Conservation (phyloP, 768 basidiomycete species). For the Naganishia antarctica region DNA sequence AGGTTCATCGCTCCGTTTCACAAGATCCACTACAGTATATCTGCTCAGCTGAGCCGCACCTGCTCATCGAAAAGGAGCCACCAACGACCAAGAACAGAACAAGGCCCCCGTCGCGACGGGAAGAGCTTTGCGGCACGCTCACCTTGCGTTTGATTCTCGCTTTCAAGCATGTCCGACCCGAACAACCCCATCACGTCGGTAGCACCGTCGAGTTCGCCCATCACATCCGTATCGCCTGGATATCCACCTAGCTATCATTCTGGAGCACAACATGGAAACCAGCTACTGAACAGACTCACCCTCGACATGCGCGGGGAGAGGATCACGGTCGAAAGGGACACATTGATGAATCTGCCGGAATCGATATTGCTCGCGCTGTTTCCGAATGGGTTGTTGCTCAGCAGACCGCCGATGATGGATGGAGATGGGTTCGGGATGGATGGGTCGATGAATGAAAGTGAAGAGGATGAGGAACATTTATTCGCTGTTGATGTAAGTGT, state of each 20-base stretch:
- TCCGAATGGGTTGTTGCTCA: conserved; percentile 91
- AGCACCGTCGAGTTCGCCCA: conserved; percentile 42
- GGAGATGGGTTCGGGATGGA: conserved; percentile 10
- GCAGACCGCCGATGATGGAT: conserved; percentile 57
- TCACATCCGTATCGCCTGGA: conserved; percentile 46
- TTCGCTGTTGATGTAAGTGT: conserved; percentile 89
- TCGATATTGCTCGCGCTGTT: conserved; percentile 92
- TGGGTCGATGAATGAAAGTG: conserved; percentile 56
- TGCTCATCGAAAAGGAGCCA: too few species aligned
- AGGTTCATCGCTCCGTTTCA: too few species aligned
- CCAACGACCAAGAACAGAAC: too few species aligned
- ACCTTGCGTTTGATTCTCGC: neutral
- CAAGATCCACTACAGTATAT: too few species aligned
- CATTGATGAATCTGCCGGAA: conserved; percentile 97
- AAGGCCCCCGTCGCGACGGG: too few species aligned
- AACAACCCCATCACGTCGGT: conserved; percentile 50
- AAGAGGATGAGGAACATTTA: conserved; percentile 65
- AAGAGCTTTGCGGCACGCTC: neutral
- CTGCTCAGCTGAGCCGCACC: too few species aligned
- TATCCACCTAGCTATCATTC: conserved; percentile 36
- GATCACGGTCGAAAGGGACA: conserved; percentile 93
- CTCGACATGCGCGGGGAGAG: conserved; percentile 86
- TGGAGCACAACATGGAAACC: conserved; percentile 18
- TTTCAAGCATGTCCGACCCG: neutral
- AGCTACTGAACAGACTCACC: conserved; percentile 73